Evolutionary conservation across 2,329 filamentous ascomycete species (phyloP).

Genomic region (Trichoderma pleuroti): DNA sequence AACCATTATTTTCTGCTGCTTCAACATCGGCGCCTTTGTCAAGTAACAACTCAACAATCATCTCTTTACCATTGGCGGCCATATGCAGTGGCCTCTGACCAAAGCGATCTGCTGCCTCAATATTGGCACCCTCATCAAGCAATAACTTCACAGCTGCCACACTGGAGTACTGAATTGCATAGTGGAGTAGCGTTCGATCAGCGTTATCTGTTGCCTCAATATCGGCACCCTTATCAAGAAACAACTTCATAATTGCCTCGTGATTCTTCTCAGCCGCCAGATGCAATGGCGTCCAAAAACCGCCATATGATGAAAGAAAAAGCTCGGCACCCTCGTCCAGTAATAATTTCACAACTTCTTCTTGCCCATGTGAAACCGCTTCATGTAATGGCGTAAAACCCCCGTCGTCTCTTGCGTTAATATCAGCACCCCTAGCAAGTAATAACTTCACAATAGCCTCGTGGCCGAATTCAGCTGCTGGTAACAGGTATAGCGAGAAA

Average conservation of each 20-base stretch:
- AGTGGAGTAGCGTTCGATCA: no score
- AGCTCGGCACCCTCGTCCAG: no score
- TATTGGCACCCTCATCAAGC: background rate
- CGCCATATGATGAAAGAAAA: no score
- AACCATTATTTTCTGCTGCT: no score
- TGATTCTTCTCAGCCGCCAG: no score
- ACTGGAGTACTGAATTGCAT: no score
- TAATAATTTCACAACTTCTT: background rate
- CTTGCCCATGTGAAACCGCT: background rate
- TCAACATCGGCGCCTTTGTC: no score
- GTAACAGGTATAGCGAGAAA: no score
- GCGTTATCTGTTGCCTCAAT: background rate
- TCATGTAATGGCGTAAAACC: background rate
- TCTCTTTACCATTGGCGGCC: no score
- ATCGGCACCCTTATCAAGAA: background rate
- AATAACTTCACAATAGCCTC: background rate
- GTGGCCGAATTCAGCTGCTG: background rate
- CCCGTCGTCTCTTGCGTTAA: background rate
- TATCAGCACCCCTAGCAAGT: background rate
- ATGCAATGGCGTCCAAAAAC: no score
- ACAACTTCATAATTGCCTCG: background rate
- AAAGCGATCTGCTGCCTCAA: background rate
- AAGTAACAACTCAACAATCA: no score
- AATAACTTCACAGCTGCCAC: background rate
- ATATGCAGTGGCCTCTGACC: no score